These are phyloP conservation scores for Zygosaccharomyces siamensis DNA, from an alignment of 805 yeast species.

Conservation along the genomic window DNA sequence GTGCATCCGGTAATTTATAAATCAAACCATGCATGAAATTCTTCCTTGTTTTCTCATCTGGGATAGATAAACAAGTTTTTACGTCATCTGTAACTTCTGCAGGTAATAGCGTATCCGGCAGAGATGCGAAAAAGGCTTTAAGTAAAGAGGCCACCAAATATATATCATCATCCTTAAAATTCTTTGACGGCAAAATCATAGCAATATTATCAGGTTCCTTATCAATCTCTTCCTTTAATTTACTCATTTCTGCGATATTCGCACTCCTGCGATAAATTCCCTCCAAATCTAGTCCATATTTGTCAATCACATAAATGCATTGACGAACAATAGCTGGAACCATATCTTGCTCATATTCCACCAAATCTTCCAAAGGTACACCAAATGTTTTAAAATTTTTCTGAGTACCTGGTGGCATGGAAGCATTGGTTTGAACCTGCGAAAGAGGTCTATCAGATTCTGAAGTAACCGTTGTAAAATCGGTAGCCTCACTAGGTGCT, in stretches of 20 bases:
- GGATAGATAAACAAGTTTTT: conserved; percentile 60
- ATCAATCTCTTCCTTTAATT: conserved; percentile 66
- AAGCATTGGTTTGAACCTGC: conserved; percentile 30
- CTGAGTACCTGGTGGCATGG: conserved; percentile 37
- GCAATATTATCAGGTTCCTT: conserved; percentile 64
- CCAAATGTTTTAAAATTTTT: conserved; percentile 63
- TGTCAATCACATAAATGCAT: conserved; percentile 82
- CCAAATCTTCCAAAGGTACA: conserved; percentile 68
- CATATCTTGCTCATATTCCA: conserved; percentile 80
- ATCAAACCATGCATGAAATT: conserved; percentile 81
- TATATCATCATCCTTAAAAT: conserved; percentile 71
- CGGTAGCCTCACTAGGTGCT: conserved; percentile 27
- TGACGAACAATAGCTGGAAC: conserved; percentile 88
- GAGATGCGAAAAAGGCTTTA: conserved; percentile 73
- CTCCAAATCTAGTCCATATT: conserved; percentile 76
- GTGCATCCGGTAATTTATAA: conserved; percentile 88
- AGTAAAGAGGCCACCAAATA: conserved; percentile 83
- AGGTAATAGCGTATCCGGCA: conserved; percentile 57
- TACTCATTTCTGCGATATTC: conserved; percentile 66
- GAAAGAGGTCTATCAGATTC: conserved; percentile 32
- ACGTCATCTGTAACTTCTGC: conserved; percentile 27
- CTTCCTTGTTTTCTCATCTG: conserved; percentile 55
- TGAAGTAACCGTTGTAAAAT: conserved; percentile 19
- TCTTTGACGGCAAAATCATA: conserved; percentile 49
- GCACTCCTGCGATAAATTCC: conserved; percentile 90